Percentiles rank a stretch among this genome's conserved stretches.
Conservation (phyloP, 495 filamentous ascomycete genomes). For the Penicillium soppii region DNA sequence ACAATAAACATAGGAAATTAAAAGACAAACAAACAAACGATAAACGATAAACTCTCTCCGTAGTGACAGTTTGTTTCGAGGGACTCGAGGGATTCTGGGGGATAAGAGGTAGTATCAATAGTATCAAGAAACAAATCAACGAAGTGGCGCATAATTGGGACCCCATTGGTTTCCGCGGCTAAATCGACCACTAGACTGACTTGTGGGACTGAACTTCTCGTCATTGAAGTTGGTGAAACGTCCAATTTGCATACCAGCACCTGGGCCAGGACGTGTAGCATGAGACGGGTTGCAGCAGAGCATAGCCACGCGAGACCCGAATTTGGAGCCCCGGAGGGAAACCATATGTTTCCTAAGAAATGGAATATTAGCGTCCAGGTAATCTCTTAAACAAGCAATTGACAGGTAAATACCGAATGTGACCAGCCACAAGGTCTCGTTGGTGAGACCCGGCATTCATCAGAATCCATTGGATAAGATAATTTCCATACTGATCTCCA, state of each 20-base stretch:
- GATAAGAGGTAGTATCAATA: background rate
- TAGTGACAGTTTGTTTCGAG: too few species aligned
- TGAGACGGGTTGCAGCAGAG: slow-evolving; percentile 93
- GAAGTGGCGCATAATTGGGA: slow-evolving; percentile 36
- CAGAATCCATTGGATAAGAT: slow-evolving; percentile 94
- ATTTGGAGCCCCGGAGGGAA: slow-evolving; percentile 95
- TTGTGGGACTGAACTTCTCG: slow-evolving; percentile 34
- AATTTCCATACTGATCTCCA: slow-evolving; percentile 98
- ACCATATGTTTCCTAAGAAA: slow-evolving; percentile 88
- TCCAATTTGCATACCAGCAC: slow-evolving; percentile 61
- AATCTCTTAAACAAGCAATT: background rate
- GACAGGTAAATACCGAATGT: slow-evolving; percentile 65
- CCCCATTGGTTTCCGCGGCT: slow-evolving; percentile 40
- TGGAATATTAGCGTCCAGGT: background rate
- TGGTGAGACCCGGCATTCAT: slow-evolving; percentile 83
- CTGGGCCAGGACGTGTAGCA: slow-evolving; percentile 80
- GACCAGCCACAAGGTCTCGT: slow-evolving; percentile 86
- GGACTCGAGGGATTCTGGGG: background rate
- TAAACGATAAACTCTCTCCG: too few species aligned
- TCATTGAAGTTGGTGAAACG: slow-evolving; percentile 58
- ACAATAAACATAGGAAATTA: too few species aligned
- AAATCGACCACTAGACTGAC: slow-evolving; percentile 33
- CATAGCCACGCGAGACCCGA: slow-evolving; percentile 97
- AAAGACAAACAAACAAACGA: too few species aligned
- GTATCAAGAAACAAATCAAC: slow-evolving; percentile 18